phyloP scores from a whole-genome alignment of 176 grass and related monocot genomes.

The Avena atlantica region DNA sequence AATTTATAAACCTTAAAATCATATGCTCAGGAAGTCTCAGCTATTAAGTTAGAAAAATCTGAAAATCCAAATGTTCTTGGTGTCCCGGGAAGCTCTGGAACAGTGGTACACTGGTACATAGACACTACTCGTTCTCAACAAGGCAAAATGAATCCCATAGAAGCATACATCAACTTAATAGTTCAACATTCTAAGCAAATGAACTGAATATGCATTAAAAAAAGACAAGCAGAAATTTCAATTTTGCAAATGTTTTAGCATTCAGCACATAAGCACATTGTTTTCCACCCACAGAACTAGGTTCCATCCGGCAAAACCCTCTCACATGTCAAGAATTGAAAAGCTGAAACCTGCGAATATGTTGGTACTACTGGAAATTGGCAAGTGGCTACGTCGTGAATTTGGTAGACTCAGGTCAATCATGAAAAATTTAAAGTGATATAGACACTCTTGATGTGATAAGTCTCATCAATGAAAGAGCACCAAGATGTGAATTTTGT shows the following conservation, averaged over 20 bases:
- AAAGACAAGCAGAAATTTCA: neutral
- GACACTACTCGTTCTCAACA: constrained; percentile 16
- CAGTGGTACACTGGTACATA: neutral
- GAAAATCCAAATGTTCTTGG: neutral
- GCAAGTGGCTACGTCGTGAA: neutral
- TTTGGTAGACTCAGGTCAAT: neutral
- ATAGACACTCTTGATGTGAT: neutral
- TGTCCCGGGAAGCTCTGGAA: neutral
- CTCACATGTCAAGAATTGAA: neutral
- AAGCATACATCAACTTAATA: neutral
- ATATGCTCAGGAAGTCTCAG: neutral
- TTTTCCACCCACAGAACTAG: neutral
- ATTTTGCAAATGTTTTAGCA: neutral
- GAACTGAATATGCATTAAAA: neutral
- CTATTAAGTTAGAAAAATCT: neutral
- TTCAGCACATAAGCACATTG: constrained; percentile 8
- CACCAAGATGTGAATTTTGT: neutral
- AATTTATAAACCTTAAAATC: neutral
- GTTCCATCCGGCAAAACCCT: neutral
- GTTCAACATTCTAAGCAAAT: constrained; percentile 23
- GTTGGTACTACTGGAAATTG: neutral
- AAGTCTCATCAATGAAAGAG: neutral
- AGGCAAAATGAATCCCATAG: neutral
- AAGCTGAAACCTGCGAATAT: neutral
- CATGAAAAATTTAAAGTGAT: neutral